Conservation (phyloP, 257 asterid genomes). For the Cruciata laevipes region DNA sequence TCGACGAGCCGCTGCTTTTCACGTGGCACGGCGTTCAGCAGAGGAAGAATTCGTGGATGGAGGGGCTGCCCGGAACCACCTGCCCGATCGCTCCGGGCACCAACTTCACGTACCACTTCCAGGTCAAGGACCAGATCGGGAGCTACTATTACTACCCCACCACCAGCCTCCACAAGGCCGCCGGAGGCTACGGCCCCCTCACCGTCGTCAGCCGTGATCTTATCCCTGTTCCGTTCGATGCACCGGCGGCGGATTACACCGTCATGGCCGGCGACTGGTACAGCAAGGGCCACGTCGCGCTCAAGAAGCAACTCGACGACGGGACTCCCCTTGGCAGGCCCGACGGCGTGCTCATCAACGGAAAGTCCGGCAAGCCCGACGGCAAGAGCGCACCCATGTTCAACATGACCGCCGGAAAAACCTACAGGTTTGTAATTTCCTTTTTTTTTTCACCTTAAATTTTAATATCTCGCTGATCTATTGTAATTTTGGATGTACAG, state of each 20-base stretch:
- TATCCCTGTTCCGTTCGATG: slow-evolving; percentile 51
- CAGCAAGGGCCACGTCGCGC: slow-evolving; percentile 30
- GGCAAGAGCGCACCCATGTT: slow-evolving; percentile 36
- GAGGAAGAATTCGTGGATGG: slow-evolving; percentile 71
- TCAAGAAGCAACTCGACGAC: slow-evolving; percentile 31
- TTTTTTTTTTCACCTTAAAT: no score
- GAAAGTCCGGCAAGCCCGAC: slow-evolving; percentile 30
- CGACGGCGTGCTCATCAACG: slow-evolving; percentile 46
- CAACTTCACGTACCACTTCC: slow-evolving; percentile 48
- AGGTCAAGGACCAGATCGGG: slow-evolving; percentile 71
- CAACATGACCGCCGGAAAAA: slow-evolving; percentile 36
- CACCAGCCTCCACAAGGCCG: slow-evolving; percentile 46
- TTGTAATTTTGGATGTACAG: slow-evolving; percentile 10
- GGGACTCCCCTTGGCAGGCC: slow-evolving; percentile 41
- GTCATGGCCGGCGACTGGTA: slow-evolving; percentile 66
- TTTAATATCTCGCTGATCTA: no score
- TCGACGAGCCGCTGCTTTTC: slow-evolving; percentile 54
- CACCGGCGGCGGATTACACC: slow-evolving; percentile 35
- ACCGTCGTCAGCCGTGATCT: slow-evolving; percentile 42
- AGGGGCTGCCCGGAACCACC: slow-evolving; percentile 45
- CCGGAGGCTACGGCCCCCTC: slow-evolving; percentile 52
- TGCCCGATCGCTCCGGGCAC: slow-evolving; percentile 56
- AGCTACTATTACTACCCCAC: slow-evolving; percentile 51
- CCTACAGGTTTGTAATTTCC: slow-evolving; percentile 16
- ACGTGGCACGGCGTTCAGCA: slow-evolving; percentile 63